Base-by-base conservation (phyloP, 768 basidiomycete species). In the Mrakia frigida region DNA sequence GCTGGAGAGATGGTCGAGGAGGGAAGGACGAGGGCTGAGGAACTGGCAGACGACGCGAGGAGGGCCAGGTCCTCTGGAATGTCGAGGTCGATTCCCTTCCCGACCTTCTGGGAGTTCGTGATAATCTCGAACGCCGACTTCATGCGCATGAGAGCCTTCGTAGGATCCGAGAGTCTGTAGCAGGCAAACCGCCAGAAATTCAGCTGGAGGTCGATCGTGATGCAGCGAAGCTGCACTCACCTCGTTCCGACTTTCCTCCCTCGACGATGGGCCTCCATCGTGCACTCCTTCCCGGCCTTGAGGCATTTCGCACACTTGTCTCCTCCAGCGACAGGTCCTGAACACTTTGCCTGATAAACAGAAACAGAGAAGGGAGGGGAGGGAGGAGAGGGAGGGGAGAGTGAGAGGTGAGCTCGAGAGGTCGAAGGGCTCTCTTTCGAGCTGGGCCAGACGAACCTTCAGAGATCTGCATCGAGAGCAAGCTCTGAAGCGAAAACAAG, bases 121-220 rank as follows among this genome's bases (percentile, higher is more conserved):
- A 75, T 68, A 41, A 75, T 59, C 50, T 56, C 46, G 37, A 60
- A 69, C 35, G 74, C 74, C 25, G 74, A 70, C 31, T 63, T 59
- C 74, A 75, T 70, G 28, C 74, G 67, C 74, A 75, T 75, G 59
- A 60, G 69, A 13, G 74, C 74, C 31, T 75, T 75, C 33, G 74
- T 75, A 1, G 74, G 74, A 60, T 75, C 74, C 0, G 56, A 60
- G 41, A 75, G 74, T 33, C 74, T 74, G 43, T 11, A 13, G 13
- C 1, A 0, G n/a, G n/a, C n/a, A n/a, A n/a, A n/a, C n/a, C n/a
- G n/a, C n/a, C n/a, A n/a, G n/a, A n/a, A n/a, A n/a, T n/a, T n/a
- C n/a, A n/a, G n/a, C n/a, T n/a, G n/a, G n/a, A n/a, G n/a, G n/a
- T n/a, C n/a, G n/a, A n/a, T n/a, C n/a, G n/a, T n/a, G n/a, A n/a